A percentile compares a stretch with the other conserved stretches of the same genome.
These are phyloP conservation scores for Elasticomyces elasticus DNA, from an alignment of 495 filamentous ascomycete genomes.

Conservation along the genomic window DNA sequence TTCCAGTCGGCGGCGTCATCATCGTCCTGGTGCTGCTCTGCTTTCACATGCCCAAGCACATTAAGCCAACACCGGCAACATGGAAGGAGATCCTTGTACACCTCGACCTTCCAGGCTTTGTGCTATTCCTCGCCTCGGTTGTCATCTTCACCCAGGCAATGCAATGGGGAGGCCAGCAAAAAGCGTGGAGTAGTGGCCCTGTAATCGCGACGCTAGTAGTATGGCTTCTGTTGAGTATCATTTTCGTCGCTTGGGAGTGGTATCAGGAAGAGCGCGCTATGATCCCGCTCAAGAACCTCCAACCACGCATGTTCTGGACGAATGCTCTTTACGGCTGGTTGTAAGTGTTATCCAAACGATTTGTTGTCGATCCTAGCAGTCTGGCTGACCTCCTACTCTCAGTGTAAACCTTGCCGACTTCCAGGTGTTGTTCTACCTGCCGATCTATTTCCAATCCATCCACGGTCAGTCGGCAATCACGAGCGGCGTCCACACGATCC, in stretches of 20 bases:
- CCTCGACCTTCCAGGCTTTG: constrained; percentile 22
- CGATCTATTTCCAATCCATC: constrained; percentile 29
- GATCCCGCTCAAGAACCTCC: constrained; percentile 43
- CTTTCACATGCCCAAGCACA: constrained; percentile 29
- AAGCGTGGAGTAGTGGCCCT: constrained; percentile 26
- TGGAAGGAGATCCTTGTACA: constrained; percentile 25
- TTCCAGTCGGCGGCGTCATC: constrained; percentile 40
- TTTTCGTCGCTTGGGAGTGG: background rate
- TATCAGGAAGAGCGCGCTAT: background rate
- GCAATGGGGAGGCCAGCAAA: constrained; percentile 24
- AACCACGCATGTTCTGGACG: constrained; percentile 40
- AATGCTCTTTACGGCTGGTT: too few species aligned
- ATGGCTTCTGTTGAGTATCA: constrained; percentile 18
- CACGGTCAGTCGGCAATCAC: constrained; percentile 6
- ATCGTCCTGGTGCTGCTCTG: constrained; percentile 35
- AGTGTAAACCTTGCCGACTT: constrained; percentile 19
- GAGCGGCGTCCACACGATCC: constrained; percentile 25
- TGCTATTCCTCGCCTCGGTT: constrained; percentile 19
- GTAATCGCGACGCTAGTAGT: constrained; percentile 42
- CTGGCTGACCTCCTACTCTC: too few species aligned
- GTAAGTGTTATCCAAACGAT: too few species aligned
- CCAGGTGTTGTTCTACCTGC: constrained; percentile 23
- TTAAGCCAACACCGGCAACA: constrained; percentile 18
- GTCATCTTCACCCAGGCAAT: constrained; percentile 23
- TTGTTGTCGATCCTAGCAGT: too few species aligned